Percentiles rank a stretch among this genome's conserved stretches.
Conservation (phyloP, 2,329 filamentous ascomycete genomes). For the Phaeomoniella chlamydospora region DNA sequence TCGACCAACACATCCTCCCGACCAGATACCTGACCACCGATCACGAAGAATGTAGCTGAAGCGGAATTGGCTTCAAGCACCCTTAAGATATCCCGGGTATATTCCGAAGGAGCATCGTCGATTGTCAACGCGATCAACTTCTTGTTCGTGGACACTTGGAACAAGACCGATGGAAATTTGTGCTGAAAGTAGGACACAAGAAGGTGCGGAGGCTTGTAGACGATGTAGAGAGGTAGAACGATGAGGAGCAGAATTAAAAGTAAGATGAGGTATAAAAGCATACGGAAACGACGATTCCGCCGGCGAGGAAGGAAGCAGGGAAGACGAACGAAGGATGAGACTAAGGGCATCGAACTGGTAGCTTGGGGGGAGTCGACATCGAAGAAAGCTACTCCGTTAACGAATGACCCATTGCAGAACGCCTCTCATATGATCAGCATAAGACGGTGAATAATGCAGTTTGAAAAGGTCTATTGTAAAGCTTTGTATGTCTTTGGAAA, state of each 20-base stretch:
- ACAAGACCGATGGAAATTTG: conserved; percentile 67
- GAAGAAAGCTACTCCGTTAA: too few relatives aligned
- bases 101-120: conserved; percentile 66
- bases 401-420: too few relatives aligned
- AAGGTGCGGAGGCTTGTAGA: conserved; percentile 68
- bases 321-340: neutral
- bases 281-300: conserved; percentile 19
- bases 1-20: conserved; percentile 39
- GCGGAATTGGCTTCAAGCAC: conserved; percentile 52
- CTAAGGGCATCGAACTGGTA: neutral
- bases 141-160: conserved; percentile 44
- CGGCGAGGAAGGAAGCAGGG: conserved; percentile 4
- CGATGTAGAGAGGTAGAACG: conserved; percentile 40
- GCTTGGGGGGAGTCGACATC: too few relatives aligned
- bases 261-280: conserved; percentile 20
- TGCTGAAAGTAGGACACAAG: conserved; percentile 57
- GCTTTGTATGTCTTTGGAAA: too few relatives aligned
- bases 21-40: conserved; percentile 58
- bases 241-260: conserved; percentile 14
- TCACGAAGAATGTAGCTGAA: conserved; percentile 76
- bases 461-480: too few relatives aligned
- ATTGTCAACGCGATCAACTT: conserved; percentile 71
- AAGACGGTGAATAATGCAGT: too few relatives aligned
- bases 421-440: too few relatives aligned
- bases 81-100: conserved; percentile 56